These are phyloP conservation scores for Lentinula novae-zelandiae DNA, from an alignment of 1,284 basidiomycete genomes.

Conservation along the genomic window DNA sequence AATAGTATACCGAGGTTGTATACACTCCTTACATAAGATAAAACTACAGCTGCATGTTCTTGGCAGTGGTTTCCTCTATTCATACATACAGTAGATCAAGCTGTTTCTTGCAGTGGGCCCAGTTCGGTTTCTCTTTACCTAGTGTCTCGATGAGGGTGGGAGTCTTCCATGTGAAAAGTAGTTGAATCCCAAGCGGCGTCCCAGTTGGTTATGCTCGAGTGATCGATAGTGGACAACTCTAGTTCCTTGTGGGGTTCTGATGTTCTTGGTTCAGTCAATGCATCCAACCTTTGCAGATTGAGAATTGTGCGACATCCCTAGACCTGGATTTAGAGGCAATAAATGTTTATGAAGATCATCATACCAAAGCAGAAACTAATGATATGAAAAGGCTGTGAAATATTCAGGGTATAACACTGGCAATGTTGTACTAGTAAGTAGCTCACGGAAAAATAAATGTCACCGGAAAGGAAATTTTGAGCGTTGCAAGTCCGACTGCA, in stretches of 20 bases:
- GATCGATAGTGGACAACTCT: background rate
- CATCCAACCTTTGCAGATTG: background rate
- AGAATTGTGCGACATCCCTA: constrained; percentile 2
- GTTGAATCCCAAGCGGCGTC: background rate
- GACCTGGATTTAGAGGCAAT: background rate
- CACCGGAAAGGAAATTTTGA: background rate
- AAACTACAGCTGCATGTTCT: too few species aligned
- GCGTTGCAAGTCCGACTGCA: background rate
- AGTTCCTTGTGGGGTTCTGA: background rate
- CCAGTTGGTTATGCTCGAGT: background rate
- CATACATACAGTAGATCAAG: background rate
- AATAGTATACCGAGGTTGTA: too few species aligned
- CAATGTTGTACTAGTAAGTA: background rate
- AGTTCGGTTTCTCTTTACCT: too few species aligned
- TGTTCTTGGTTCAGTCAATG: too few species aligned
- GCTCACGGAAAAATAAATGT: constrained; percentile 2
- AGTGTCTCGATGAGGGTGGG: background rate
- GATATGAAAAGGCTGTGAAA: background rate
- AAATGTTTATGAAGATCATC: background rate
- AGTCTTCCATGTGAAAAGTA: background rate
- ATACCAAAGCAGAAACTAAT: background rate
- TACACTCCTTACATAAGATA: too few species aligned
- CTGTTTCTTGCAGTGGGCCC: background rate
- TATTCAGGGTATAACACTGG: background rate
- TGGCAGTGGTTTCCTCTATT: too few species aligned